Evolutionary conservation across 257 asterid genomes (phyloP), one percentile per base, ranked within the genome.

Genomic region (Scutellaria minor): DNA sequence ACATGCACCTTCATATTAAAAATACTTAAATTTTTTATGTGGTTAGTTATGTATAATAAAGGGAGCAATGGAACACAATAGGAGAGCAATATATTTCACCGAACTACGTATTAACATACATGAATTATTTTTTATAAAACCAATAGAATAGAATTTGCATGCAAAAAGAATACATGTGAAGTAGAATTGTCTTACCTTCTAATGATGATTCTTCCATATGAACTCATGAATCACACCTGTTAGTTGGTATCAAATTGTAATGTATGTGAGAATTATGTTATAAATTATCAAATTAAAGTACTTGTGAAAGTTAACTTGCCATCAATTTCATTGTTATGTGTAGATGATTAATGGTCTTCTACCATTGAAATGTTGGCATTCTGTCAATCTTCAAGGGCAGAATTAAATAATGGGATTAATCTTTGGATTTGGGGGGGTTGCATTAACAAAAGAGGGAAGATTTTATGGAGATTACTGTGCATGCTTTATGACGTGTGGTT

Each of bases 301-400:
- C 31, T 20, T 9, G 3, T 10, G 63, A 31, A 27, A 12, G 6
- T 59, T 35, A 15, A 59, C 65, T 35, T 59, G 46, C 65, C 35
- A 35, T 59, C 37, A 15, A 11, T 15, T 31, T 27, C 1, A 10
- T 27, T 57, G 42, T n/a, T 31, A 11, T 57, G 7, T 40, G 22
- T 59, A 35, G 56, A 55, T 44, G 64, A 10, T 20, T 39, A 4
- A 35, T 71, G 67, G 41, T 59, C 60, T 41, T 51, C 37, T 20
- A 18, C 44, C 63, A 13, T 22, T 51, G 48, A 62, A 24, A 20
- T 62, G 24, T 40, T 63, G 40, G 35, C 37, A 56, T 27, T 47
- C 47, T 64, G 37, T n/a, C 40, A 46, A 39, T 65, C 66, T 53
- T 61, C 12, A 13, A 47, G 47, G 48, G 61, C 18, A 20, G 59